Evolutionary conservation across 352 stramenopile species (phyloP).

Genomic region (Globisporangium viniferum): DNA sequence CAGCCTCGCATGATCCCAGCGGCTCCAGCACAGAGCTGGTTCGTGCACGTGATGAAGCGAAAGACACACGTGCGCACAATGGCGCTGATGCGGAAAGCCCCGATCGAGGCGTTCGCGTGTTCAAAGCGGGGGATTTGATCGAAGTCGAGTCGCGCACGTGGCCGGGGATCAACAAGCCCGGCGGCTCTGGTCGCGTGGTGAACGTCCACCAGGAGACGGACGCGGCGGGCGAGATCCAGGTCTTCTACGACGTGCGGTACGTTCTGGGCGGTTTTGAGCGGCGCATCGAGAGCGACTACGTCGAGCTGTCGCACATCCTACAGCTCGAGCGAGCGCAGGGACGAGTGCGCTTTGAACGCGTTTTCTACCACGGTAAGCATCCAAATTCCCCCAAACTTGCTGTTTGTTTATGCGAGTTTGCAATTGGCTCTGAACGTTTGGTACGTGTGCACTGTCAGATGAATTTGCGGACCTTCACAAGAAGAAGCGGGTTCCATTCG

Average conservation of each 20-base stretch:
- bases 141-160: slow-evolving; percentile 75
- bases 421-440: not conserved
- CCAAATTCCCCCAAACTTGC: not conserved
- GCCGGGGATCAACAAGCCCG: slow-evolving; percentile 86
- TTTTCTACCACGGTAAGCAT: slow-evolving; percentile 58
- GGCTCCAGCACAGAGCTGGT: not conserved
- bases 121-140: slow-evolving; percentile 46
- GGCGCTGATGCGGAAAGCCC: not conserved
- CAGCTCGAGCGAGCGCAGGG: slow-evolving; percentile 28
- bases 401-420: not conserved
- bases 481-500: slow-evolving; percentile 20
- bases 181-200: slow-evolving; percentile 58
- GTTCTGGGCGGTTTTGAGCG: slow-evolving; percentile 77
- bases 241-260: slow-evolving; percentile 83
- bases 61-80: not conserved
- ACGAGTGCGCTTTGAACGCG: slow-evolving; percentile 34
- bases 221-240: slow-evolving; percentile 16
- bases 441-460: slow-evolving; percentile 25
- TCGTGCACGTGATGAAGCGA: not conserved
- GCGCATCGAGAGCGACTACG: slow-evolving; percentile 62
- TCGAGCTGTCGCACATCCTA: slow-evolving; percentile 50
- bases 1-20: not conserved
- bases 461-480: slow-evolving; percentile 46
- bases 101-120: slow-evolving; percentile 6
- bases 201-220: slow-evolving; percentile 34